A percentile compares a stretch with the other conserved stretches of the same genome.
Conservation (phyloP, 2,329 filamentous ascomycete genomes). For the Ophiosphaerella herpotricha region DNA sequence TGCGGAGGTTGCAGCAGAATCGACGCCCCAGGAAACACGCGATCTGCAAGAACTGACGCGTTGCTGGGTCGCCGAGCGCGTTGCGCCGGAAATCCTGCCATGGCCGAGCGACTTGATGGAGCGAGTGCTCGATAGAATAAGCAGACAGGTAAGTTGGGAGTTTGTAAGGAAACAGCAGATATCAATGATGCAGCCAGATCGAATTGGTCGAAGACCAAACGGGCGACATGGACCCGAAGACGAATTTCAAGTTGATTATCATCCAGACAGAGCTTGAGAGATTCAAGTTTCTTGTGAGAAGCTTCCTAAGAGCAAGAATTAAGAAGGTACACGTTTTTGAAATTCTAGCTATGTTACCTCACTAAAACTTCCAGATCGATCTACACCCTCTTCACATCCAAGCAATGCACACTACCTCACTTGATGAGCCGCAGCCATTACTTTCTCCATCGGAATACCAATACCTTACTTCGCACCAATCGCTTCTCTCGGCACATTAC, state of each 20-base stretch:
- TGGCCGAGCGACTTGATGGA: conserved; percentile 80
- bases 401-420: conserved; percentile 45
- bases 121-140: conserved; percentile 68
- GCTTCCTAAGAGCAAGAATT: conserved; percentile 81
- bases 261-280: conserved; percentile 95
- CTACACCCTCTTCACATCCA: conserved; percentile 76
- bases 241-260: conserved; percentile 91
- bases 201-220: conserved; percentile 64
- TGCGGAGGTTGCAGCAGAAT: conserved; percentile 53
- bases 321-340: conserved; percentile 66
- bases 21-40: conserved; percentile 61
- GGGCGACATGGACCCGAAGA: conserved; percentile 83
- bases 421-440: conserved; percentile 55
- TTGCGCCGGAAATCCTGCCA: conserved; percentile 83
- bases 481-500: conserved; percentile 83
- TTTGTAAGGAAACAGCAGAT: background rate
- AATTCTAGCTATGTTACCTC: background rate
- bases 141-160: conserved; percentile 40
- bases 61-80: conserved; percentile 90
- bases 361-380: conserved; percentile 64
- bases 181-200: conserved; percentile 47
- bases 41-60: conserved; percentile 90
- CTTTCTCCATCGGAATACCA: conserved; percentile 78
- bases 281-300: conserved; percentile 87
- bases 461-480: conserved; percentile 84